Base-by-base conservation (phyloP, 768 basidiomycete genomes). In the Boletus sp. region DNA sequence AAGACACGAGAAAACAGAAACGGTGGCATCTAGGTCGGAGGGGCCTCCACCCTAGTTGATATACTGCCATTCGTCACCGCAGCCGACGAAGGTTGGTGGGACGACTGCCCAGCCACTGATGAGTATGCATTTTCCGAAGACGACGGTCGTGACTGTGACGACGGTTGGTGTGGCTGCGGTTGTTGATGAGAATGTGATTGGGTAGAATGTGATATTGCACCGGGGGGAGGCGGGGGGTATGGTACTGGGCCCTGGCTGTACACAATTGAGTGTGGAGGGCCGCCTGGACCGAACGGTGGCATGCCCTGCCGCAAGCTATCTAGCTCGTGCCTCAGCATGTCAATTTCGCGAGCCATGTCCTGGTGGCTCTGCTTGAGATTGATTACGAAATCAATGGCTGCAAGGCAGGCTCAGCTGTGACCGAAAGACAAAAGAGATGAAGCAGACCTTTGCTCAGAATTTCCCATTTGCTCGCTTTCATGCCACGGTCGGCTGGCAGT, bases 391-490 rank as follows among this genome's bases (percentile, higher is more conserved):
- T 96, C 94, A 67, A 96, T 94, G 30, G 94, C 94, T 90, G 59
- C 47, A 55, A 39, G 33, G 44, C 45, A 44, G 33, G 44, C 20
- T 62, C 35, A 65, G 56, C 20, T 24, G 42, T 5, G 44, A 46
- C 20, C 6, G 20, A 10, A 46, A 30, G 29, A 45, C 11, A 40
- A 28, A 15, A 42, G 37, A 37, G 15, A 52, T 14, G 10, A 35
- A 46, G 52, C 80, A 61, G 62, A 92, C 95, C 92, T 86, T 97
- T 96, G 74, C 88, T 95, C 35, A 99, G 75, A 59, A 98, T 98
- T 77, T 99, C 97, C 97, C 96, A 98, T 76, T 99, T 99, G 76
- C 92, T 94, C 18, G 93, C 90, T 70, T 98, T 98, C 86, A 94
- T 91, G 42, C 89, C 94, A 51, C 90, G 83, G 76, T 94, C 94